phyloP scores from a whole-genome alignment of 805 yeast genomes.

The Soucietia sequanensis region DNA sequence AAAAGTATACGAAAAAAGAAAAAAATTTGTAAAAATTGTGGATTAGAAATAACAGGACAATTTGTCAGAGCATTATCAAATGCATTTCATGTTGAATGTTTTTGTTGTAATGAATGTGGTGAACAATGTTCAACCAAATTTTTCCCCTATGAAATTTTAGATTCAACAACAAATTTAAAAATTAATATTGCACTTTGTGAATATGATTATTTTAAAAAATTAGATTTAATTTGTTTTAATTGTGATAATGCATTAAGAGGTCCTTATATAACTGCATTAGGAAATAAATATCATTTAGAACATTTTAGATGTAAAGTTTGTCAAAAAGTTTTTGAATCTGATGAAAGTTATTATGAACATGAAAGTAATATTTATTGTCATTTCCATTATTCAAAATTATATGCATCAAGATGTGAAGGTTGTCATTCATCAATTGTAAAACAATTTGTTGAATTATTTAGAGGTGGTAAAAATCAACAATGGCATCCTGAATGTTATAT shows the following conservation, averaged over 20 bases:
- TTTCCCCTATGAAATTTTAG: conserved; percentile 66
- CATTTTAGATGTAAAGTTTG: conserved; percentile 93
- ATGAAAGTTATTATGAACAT: conserved; percentile 90
- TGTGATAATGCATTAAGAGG: conserved; percentile 88
- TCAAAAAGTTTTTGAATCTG: conserved; percentile 79
- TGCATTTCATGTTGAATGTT: conserved; percentile 85
- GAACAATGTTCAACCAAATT: conserved; percentile 80
- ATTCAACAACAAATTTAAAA: conserved; percentile 35
- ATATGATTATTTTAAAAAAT: conserved; percentile 83
- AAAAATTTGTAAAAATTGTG: conserved; percentile 38
- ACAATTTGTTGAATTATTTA: conserved; percentile 88
- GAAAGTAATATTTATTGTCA: conserved; percentile 83
- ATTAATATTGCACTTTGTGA: conserved; percentile 68
- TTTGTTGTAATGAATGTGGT: conserved; percentile 82
- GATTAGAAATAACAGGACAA: conserved; percentile 52
- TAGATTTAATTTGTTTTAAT: conserved; percentile 79
- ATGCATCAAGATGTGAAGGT: conserved; percentile 90
- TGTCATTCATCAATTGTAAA: conserved; percentile 88
- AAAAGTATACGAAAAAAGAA: conserved; percentile 17
- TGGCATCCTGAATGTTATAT: conserved; percentile 99
- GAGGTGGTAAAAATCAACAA: conserved; percentile 89
- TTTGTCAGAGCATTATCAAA: conserved; percentile 81
- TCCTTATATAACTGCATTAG: conserved; percentile 90
- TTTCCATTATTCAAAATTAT: conserved; percentile 81
- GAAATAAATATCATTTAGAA: conserved; percentile 88